A percentile compares a stretch with the other conserved stretches of the same genome.
These are phyloP conservation scores for Scedosporium aurantiacum DNA, from an alignment of 2,329 filamentous ascomycete species.

Conservation along the genomic window DNA sequence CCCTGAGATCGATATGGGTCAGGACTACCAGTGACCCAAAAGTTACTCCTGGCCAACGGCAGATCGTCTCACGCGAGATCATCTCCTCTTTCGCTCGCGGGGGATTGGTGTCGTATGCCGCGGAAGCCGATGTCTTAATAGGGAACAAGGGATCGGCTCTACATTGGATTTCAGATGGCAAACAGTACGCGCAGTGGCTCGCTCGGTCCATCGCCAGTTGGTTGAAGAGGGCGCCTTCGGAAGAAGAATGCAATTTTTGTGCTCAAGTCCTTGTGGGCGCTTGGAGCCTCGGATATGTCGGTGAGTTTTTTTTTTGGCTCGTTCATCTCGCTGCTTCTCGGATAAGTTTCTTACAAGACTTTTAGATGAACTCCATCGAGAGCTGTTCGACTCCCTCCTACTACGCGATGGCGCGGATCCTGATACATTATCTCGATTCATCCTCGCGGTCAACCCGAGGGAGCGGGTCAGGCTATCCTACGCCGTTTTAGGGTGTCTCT, in stretches of 20 bases:
- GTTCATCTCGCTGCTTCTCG: neutral
- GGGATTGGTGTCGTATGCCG: conserved; percentile 36
- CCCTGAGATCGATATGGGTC: conserved; percentile 19
- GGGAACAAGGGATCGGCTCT: conserved; percentile 10
- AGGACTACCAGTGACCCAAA: neutral
- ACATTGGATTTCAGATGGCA: conserved; percentile 54
- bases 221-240: conserved; percentile 20
- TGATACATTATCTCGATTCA: conserved; percentile 17
- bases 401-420: conserved; percentile 16
- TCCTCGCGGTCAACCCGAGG: neutral
- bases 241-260: conserved; percentile 28
- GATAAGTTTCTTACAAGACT: neutral
- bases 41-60: neutral
- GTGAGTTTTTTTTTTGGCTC: conserved; percentile 29
- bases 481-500: conserved; percentile 27
- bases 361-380: conserved; percentile 7
- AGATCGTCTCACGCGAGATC: conserved; percentile 25
- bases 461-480: conserved; percentile 16
- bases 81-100: conserved; percentile 36
- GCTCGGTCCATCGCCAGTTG: conserved; percentile 48
- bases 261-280: conserved; percentile 44
- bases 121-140: conserved; percentile 34
- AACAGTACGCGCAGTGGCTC: conserved; percentile 60
- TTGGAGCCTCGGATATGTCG: conserved; percentile 61
- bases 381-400: conserved; percentile 26